Conservation (phyloP, 2,329 filamentous ascomycete genomes). For the Botrytis tulipae region DNA sequence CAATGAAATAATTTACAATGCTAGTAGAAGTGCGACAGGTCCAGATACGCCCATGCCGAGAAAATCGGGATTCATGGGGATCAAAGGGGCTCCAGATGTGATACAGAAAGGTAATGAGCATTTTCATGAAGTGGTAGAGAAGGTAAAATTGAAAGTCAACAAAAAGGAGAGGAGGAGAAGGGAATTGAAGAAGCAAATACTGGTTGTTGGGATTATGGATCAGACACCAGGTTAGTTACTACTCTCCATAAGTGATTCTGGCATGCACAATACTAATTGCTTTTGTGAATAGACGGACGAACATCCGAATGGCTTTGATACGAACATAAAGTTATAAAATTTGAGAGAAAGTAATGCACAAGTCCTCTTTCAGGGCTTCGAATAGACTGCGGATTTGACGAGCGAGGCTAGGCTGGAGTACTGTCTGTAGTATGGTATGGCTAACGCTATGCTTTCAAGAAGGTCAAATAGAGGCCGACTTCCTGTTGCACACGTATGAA, state of each 20-base stretch:
- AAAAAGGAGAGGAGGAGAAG: slow-evolving; percentile 29
- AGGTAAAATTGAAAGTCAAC: slow-evolving; percentile 27
- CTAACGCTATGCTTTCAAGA: not conserved
- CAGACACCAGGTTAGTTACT: slow-evolving; percentile 30
- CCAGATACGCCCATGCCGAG: slow-evolving; percentile 28
- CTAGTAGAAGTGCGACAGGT: slow-evolving; percentile 22
- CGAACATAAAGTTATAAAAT: slow-evolving; percentile 18
- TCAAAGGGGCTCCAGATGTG: slow-evolving; percentile 15
- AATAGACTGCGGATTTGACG: not conserved
- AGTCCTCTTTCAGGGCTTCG: not conserved
- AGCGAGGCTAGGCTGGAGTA: not conserved
- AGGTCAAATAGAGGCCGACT: not conserved
- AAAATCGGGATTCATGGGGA: slow-evolving; percentile 25
- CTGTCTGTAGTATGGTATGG: not conserved
- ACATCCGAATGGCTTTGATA: slow-evolving; percentile 29
- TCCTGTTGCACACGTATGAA: not conserved
- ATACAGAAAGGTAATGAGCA: slow-evolving; percentile 26
- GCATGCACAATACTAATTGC: slow-evolving; percentile 14
- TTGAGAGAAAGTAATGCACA: not conserved
- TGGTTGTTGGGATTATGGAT: slow-evolving; percentile 31
- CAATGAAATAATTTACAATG: slow-evolving; percentile 20
- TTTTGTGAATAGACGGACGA: slow-evolving; percentile 23
- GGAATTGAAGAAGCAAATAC: slow-evolving; percentile 33
- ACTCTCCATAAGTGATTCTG: not conserved
- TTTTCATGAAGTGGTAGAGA: slow-evolving; percentile 26